Conservation (phyloP, 1,139 yeast species). For the Taphrina communis region DNA sequence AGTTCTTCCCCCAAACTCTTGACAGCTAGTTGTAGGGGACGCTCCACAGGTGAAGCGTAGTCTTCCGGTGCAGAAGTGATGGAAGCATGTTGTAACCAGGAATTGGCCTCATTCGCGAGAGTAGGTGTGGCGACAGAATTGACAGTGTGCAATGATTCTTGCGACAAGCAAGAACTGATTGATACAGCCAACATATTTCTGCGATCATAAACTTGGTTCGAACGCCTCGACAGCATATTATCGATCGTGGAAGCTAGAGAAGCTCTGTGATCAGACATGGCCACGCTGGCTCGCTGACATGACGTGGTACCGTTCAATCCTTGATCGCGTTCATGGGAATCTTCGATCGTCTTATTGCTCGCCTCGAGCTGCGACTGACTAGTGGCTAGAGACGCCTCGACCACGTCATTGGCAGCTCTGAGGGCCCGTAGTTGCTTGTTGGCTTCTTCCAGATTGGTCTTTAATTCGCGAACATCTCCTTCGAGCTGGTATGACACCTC, state of each 20-base stretch:
- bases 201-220: not conserved
- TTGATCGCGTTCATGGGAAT: not conserved
- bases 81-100: not conserved
- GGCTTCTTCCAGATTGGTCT: not conserved
- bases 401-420: not conserved
- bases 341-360: not conserved
- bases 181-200: not conserved
- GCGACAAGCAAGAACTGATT: constrained; percentile 4
- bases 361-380: not conserved
- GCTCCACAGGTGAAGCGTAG: not conserved
- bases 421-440: not conserved
- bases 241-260: not conserved
- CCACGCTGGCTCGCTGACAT: not conserved
- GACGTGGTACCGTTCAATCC: not conserved
- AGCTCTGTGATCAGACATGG: not conserved
- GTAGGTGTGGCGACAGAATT: constrained; percentile 18
- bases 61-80: not conserved
- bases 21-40: constrained; percentile 1
- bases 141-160: constrained; percentile 3
- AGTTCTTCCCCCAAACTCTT: constrained; percentile 1
- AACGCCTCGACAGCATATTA: not conserved
- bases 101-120: constrained; percentile 5
- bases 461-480: constrained; percentile 13
- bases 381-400: not conserved
- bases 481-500: constrained; percentile 16